phyloP scores from a whole-genome alignment of 2,329 filamentous ascomycete species.

The Hypoxylon sp. region DNA sequence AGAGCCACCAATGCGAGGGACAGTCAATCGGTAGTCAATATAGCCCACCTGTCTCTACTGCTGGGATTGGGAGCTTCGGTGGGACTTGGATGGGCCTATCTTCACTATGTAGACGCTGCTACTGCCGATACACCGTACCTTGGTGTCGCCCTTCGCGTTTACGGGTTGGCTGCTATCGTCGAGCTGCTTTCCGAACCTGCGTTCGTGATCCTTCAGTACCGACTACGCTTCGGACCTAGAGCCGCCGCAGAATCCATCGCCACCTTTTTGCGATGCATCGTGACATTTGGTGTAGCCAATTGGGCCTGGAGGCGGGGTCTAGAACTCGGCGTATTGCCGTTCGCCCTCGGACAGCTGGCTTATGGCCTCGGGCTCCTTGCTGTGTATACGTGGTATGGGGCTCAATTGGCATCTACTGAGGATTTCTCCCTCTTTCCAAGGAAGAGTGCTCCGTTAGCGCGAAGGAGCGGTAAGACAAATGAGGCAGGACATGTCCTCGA shows the following conservation, averaged over 20 bases:
- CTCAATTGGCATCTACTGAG: constrained; percentile 64
- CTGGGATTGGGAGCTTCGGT: constrained; percentile 75
- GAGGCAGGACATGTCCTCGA: constrained; percentile 6
- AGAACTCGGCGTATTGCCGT: constrained; percentile 83
- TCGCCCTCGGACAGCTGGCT: constrained; percentile 85
- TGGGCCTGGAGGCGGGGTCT: constrained; percentile 66
- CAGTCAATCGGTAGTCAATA: constrained; percentile 85
- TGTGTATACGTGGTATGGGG: constrained; percentile 77
- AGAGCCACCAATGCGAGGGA: constrained; percentile 51
- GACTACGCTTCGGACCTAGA: constrained; percentile 81
- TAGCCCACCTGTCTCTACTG: constrained; percentile 82
- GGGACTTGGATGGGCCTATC: constrained; percentile 76
- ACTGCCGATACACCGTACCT: constrained; percentile 74
- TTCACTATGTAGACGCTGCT: constrained; percentile 62
- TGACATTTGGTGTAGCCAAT: constrained; percentile 78
- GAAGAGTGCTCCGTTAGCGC: constrained; percentile 50
- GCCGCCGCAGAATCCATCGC: constrained; percentile 86
- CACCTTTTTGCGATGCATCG: constrained; percentile 80
- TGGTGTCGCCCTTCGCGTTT: constrained; percentile 63
- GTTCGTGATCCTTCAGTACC: constrained; percentile 88
- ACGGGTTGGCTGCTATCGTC: constrained; percentile 69
- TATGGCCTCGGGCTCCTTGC: constrained; percentile 77
- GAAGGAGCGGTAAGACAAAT: constrained; percentile 8
- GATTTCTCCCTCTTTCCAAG: constrained; percentile 77
- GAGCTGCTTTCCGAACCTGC: constrained; percentile 89